A percentile compares a stretch with the other conserved stretches of the same genome.
phyloP scores from a whole-genome alignment of 2,329 filamentous ascomycete species.

The Pseudogymnoascus sp. region DNA sequence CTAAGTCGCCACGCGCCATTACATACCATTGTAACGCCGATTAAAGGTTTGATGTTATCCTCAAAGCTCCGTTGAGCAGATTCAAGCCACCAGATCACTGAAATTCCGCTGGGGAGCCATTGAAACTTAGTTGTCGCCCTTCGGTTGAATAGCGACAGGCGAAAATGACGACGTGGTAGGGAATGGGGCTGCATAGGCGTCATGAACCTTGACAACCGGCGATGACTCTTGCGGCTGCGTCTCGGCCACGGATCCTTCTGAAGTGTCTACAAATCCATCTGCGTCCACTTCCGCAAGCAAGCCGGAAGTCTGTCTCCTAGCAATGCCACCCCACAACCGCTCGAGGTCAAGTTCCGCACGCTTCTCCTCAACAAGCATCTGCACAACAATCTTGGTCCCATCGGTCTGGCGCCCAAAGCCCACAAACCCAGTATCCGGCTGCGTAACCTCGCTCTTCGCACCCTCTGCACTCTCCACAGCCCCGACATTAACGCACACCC shows the following conservation, averaged over 20 bases:
- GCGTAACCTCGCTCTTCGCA: conserved; percentile 30
- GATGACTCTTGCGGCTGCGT: background rate
- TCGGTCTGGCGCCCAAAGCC: conserved; percentile 61
- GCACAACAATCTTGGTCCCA: conserved; percentile 57
- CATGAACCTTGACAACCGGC: background rate
- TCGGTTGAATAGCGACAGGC: background rate
- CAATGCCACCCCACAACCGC: conserved; percentile 43
- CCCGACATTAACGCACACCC: conserved; percentile 90
- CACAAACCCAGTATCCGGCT: conserved; percentile 50
- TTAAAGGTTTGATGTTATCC: background rate
- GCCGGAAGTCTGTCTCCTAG: conserved; percentile 7
- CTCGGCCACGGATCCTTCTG: background rate
- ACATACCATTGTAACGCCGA: background rate
- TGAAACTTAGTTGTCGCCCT: background rate
- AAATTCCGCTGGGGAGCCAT: background rate
- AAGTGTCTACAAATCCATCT: background rate
- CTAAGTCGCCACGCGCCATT: background rate
- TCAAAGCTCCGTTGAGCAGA: background rate
- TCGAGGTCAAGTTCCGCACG: conserved; percentile 59
- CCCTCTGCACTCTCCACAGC: conserved; percentile 49
- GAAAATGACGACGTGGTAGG: conserved; percentile 1
- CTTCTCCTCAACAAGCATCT: conserved; percentile 65
- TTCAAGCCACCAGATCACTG: background rate
- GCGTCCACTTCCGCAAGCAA: background rate
- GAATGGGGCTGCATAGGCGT: background rate